Conservation (phyloP, 75 land plant species). For the Azolla pinnata region DNA sequence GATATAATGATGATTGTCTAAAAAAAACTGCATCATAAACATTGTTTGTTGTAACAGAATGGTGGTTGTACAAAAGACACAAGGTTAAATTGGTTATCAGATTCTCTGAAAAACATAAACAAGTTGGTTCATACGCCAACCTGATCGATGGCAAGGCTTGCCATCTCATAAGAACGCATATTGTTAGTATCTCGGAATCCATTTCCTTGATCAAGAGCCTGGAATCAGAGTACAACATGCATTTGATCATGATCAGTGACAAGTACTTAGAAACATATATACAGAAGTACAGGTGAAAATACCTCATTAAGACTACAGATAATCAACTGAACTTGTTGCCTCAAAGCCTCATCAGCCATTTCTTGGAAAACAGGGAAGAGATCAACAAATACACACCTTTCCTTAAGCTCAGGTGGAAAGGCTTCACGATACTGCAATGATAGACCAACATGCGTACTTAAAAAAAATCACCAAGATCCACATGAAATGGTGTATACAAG, state of each 20-base stretch:
- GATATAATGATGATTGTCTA: no score
- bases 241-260: no score
- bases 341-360: constrained; percentile 50
- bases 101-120: no score
- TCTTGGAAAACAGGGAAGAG: constrained; percentile 53
- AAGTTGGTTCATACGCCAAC: constrained; percentile 17
- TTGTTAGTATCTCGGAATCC: constrained; percentile 75
- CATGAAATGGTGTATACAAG: no score
- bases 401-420: constrained; percentile 51
- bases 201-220: constrained; percentile 87
- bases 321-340: constrained; percentile 49
- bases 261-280: neutral
- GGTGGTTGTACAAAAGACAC: no score
- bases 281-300: neutral
- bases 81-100: no score
- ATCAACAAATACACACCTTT: constrained; percentile 60
- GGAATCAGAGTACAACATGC: constrained; percentile 4
- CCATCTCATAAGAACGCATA: constrained; percentile 50
- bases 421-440: constrained; percentile 51
- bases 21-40: no score
- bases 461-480: no score
- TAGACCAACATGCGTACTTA: no score
- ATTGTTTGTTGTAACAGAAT: no score
- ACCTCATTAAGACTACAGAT: constrained; percentile 55
- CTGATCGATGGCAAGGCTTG: constrained; percentile 57